Evolutionary conservation across 768 basidiomycete genomes (phyloP), one percentile per base, ranked within the genome.

Genomic region (Mrakia frigida): DNA sequence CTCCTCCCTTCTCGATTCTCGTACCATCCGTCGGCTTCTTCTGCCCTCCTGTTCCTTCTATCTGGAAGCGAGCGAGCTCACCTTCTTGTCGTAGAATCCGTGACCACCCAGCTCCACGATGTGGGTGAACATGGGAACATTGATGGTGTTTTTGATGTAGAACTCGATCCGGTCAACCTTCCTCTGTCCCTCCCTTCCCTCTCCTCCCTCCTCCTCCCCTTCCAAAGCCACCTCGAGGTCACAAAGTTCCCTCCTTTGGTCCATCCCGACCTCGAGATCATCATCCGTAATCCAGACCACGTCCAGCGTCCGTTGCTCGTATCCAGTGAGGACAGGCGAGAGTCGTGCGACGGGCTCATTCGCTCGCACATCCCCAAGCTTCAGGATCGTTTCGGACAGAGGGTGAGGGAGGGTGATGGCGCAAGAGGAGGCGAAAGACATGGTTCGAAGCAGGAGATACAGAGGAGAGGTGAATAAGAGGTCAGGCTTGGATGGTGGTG

Each of bases 251-350:
- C 65, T 35, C 7, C 37, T 9, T 13, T 25, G 10, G 16, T 35
- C 37, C 39, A 68, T 68, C 65, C 37, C 65, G 9, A n/a, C 35
- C 35, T 21, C 18, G 10, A 68, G 65, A 43, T 68, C 65, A 21
- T 68, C 37, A 25, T 68, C 65, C 0, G 39, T 68, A 7, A 68
- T 68, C 65, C 65, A 68, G 9, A 68, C 65, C 23, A n/a, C n/a
- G n/a, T 39, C 37, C 35, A 14, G 35, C 0, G 5, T 23, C 3
- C 35, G 65, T 10, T 43, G 18, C 23, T 68, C 65, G 65, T 68
- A 68, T 13, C 3, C 37, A 25, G 65, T 68, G 35, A 39, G 37
- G 23, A 68, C 39, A 25, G 65, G 65, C 1, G 65, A 68, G 35
- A 68, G 65, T 21, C 65, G 65, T 1, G 39, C 39, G 23, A 68